A percentile compares a stretch with the other conserved stretches of the same genome.
Evolutionary conservation across 768 basidiomycete genomes (phyloP).

Genomic region (Tylopilus vinaceipallidus): DNA sequence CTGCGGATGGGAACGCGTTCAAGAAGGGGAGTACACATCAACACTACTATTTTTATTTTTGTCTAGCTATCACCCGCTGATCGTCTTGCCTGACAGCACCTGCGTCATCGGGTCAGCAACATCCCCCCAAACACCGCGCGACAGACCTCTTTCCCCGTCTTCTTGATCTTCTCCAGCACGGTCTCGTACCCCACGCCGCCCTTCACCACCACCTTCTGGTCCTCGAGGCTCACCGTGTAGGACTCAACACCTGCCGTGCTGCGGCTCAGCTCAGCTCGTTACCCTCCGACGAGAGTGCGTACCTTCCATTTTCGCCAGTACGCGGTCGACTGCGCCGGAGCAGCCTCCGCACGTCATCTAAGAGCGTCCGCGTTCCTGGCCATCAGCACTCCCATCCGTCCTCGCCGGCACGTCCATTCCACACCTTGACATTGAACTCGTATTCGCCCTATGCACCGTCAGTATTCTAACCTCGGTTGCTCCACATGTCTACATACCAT

Average conservation of each 20-base stretch:
- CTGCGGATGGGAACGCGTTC: too few species aligned
- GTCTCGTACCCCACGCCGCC: slow-evolving; percentile 60
- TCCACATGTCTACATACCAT: slow-evolving; percentile 19
- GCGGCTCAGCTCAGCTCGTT: too few species aligned
- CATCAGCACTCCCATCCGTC: not conserved
- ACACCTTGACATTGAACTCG: slow-evolving; percentile 82
- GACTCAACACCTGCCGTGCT: slow-evolving; percentile 30
- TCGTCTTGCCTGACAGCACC: slow-evolving; percentile 47
- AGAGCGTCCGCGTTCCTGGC: not conserved
- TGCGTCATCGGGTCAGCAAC: slow-evolving; percentile 10
- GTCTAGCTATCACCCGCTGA: too few species aligned
- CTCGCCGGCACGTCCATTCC: not conserved
- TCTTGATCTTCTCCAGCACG: slow-evolving; percentile 72
- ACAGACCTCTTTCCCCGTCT: slow-evolving; percentile 86
- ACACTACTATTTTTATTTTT: too few species aligned
- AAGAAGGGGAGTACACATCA: too few species aligned
- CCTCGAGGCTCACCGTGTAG: slow-evolving; percentile 63
- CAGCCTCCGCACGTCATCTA: slow-evolving; percentile 90
- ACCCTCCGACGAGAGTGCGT: not conserved
- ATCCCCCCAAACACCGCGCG: not conserved
- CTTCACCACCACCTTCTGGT: slow-evolving; percentile 70
- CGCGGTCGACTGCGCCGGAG: slow-evolving; percentile 77
- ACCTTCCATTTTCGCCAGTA: slow-evolving; percentile 61
- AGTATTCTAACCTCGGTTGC: not conserved
- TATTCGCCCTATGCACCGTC: slow-evolving; percentile 38